phyloP scores from a whole-genome alignment of 1,284 basidiomycete species.

The Anthracocystis setariae region DNA sequence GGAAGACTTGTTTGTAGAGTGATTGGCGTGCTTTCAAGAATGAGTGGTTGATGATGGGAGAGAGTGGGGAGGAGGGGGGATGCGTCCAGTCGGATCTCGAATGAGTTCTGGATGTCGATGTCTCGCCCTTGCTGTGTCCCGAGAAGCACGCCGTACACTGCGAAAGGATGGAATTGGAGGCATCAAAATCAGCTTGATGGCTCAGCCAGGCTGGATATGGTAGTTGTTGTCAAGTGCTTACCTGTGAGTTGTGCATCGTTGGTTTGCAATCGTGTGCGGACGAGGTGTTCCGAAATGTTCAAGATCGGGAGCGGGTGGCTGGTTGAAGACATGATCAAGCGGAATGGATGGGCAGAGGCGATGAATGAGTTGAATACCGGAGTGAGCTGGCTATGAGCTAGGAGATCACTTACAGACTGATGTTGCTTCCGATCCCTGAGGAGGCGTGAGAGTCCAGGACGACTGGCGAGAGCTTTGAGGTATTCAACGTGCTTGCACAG shows the following conservation, averaged over 20 bases:
- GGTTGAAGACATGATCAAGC: conserved; percentile 7
- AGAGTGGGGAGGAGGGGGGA: conserved; percentile 1
- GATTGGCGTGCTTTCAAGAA: conserved; percentile 85
- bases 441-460: conserved; percentile 37
- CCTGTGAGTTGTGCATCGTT: conserved; percentile 22
- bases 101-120: conserved; percentile 94
- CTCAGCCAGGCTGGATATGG: background rate
- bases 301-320: conserved; percentile 96
- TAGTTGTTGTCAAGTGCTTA: conserved; percentile 1
- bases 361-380: no score
- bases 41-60: conserved; percentile 39
- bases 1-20: conserved; percentile 98
- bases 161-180: background rate
- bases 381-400: no score
- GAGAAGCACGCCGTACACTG: conserved; percentile 88
- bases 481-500: conserved; percentile 14
- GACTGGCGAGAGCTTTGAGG: conserved; percentile 39
- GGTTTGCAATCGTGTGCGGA: conserved; percentile 78
- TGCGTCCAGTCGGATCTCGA: conserved; percentile 78
- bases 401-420: conserved; percentile 31
- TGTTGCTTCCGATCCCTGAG: conserved; percentile 37
- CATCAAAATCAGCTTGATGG: background rate
- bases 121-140: conserved; percentile 92
- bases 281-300: conserved; percentile 95
- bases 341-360: background rate